A percentile compares a stretch with the other conserved stretches of the same genome.
Conservation (phyloP, 2,329 filamentous ascomycete genomes). For the Colletotrichum horii region DNA sequence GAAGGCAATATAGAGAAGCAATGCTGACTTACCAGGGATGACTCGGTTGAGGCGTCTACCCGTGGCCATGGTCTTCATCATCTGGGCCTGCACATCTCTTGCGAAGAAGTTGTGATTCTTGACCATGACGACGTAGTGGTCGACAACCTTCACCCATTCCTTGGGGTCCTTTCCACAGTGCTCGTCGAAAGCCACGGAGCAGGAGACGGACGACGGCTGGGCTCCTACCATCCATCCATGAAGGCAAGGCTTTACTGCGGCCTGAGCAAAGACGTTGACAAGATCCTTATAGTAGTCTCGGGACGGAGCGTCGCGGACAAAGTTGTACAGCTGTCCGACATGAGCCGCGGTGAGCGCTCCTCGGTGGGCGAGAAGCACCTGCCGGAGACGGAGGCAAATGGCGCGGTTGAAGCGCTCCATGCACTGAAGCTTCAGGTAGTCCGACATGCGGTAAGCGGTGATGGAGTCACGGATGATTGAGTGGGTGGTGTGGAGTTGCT, state of each 20-base stretch:
- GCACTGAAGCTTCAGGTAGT: neutral
- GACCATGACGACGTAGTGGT: neutral
- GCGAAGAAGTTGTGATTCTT: neutral
- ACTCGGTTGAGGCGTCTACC: neutral
- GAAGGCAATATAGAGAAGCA: neutral
- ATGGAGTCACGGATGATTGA: neutral
- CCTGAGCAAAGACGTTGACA: neutral
- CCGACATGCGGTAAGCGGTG: neutral
- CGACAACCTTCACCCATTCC: neutral
- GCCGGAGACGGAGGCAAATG: neutral
- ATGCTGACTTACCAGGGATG: neutral
- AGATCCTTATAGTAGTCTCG: neutral
- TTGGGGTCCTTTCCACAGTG: neutral
- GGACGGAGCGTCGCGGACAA: neutral
- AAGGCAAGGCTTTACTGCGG: conserved; percentile 11
- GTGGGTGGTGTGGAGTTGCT: neutral
- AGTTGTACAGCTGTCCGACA: neutral
- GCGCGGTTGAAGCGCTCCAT: neutral
- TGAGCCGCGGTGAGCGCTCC: neutral
- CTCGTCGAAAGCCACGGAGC: neutral
- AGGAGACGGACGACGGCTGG: neutral
- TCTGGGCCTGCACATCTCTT: neutral
- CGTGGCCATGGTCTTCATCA: neutral
- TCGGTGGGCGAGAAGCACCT: neutral
- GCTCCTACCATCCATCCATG: neutral